Evolutionary conservation across 2,329 filamentous ascomycete genomes (phyloP).

Genomic region (Diaporthe aspalathi): DNA sequence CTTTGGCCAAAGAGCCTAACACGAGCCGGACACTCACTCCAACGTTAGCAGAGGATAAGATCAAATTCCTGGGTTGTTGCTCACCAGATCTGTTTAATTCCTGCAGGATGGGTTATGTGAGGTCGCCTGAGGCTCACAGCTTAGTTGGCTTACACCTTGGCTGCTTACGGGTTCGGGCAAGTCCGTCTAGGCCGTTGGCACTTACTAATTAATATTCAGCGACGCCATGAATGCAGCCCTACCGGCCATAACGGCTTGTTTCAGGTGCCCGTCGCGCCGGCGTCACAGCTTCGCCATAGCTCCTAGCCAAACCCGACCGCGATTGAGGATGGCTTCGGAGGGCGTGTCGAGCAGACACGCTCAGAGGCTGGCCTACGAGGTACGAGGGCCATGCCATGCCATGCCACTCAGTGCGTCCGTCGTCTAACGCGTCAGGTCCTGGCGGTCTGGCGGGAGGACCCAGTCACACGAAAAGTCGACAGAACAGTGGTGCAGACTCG

Average conservation of each 20-base stretch:
- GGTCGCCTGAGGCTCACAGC: constrained; percentile 13
- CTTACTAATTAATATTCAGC: constrained; percentile 16
- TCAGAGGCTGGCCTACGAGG: background rate
- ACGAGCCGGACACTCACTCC: background rate
- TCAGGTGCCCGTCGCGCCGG: constrained; percentile 9
- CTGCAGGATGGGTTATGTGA: background rate
- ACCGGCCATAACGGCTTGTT: constrained; percentile 25
- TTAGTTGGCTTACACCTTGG: constrained; percentile 23
- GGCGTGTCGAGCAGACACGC: background rate
- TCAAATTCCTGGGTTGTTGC: too few relatives aligned
- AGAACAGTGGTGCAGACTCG: background rate
- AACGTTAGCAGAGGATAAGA: background rate
- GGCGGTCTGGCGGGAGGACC: constrained; percentile 30
- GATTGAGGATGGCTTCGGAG: background rate
- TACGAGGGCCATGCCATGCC: too few relatives aligned
- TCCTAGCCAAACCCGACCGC: background rate
- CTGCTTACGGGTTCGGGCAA: constrained; percentile 19
- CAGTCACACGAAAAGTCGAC: background rate
- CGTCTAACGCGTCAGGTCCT: constrained; percentile 11
- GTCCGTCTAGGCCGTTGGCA: background rate
- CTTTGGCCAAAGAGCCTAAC: background rate
- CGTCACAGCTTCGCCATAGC: background rate
- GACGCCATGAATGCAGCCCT: constrained; percentile 21
- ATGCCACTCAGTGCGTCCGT: too few relatives aligned
- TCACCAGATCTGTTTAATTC: background rate